Percentiles rank a stretch among this genome's conserved stretches.
These are phyloP conservation scores for Beauveria scarabaeidicola DNA, from an alignment of 2,329 filamentous ascomycete species.

Conservation along the genomic window DNA sequence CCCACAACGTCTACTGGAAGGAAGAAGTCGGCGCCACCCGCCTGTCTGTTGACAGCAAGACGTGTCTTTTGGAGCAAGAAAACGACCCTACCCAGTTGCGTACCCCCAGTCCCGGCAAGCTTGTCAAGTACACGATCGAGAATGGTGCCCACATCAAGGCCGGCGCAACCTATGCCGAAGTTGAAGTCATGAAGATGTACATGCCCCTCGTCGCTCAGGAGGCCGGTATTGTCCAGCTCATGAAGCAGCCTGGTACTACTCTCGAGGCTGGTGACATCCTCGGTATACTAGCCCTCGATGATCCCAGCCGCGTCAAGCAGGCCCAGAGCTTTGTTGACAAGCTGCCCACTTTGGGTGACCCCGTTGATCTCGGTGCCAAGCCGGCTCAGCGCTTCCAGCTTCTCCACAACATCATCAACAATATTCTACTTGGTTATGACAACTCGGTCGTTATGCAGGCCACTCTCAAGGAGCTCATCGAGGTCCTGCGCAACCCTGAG, in stretches of 20 bases:
- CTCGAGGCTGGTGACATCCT: conserved; percentile 97
- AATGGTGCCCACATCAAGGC: conserved; percentile 90
- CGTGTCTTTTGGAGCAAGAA: conserved; percentile 93
- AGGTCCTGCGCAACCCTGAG: conserved; percentile 80
- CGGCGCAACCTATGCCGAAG: conserved; percentile 88
- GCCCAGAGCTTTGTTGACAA: conserved; percentile 89
- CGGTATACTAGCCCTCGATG: conserved; percentile 91
- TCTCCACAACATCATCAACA: conserved; percentile 67
- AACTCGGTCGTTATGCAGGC: conserved; percentile 93
- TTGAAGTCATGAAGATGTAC: conserved; percentile 99
- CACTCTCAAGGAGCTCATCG: conserved; percentile 80
- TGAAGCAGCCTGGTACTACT: conserved; percentile 98
- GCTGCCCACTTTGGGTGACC: conserved; percentile 76
- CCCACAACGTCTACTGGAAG: conserved; percentile 99
- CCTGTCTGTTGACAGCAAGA: conserved; percentile 95
- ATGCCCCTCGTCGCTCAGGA: conserved; percentile 95
- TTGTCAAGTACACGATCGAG: conserved; percentile 95
- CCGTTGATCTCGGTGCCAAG: conserved; percentile 83
- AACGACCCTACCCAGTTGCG: conserved; percentile 97
- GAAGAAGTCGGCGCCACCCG: conserved; percentile 95
- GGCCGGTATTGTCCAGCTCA: conserved; percentile 92
- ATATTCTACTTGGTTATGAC: conserved; percentile 90
- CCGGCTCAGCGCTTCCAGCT: conserved; percentile 79
- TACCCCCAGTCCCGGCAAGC: conserved; percentile 90
- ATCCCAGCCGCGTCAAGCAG: conserved; percentile 93